These are phyloP conservation scores for Fusarium equiseti DNA, from an alignment of 2,329 filamentous ascomycete genomes.

Conservation along the genomic window DNA sequence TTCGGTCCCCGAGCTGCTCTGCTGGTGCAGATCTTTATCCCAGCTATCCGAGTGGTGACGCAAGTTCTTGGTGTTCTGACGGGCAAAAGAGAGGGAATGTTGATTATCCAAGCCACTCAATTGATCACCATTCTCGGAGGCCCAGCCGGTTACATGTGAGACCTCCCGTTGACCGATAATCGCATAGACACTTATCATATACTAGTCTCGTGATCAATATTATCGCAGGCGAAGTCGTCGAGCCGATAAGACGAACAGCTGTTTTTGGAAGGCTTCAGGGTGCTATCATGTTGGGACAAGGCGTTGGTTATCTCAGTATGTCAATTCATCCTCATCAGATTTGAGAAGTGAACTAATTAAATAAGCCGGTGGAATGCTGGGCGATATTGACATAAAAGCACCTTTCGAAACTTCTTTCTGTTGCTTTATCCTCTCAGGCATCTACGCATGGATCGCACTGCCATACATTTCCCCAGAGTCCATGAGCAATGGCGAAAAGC, in stretches of 20 bases:
- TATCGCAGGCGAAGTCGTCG: slow-evolving; percentile 73
- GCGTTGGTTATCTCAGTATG: slow-evolving; percentile 70
- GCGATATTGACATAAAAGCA: slow-evolving; percentile 72
- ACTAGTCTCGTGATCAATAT: slow-evolving; percentile 72
- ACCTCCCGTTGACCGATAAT: rapidly evolving
- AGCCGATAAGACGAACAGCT: slow-evolving; percentile 69
- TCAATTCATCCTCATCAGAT: background rate
- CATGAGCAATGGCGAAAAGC: slow-evolving; percentile 51
- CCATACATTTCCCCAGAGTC: slow-evolving; percentile 64
- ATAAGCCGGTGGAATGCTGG: slow-evolving; percentile 71
- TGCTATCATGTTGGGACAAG: slow-evolving; percentile 74
- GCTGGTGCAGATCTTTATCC: slow-evolving; percentile 71
- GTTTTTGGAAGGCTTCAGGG: slow-evolving; percentile 76
- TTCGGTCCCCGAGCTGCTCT: slow-evolving; percentile 74
- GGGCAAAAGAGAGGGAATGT: slow-evolving; percentile 72
- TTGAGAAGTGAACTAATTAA: background rate
- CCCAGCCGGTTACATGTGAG: slow-evolving; percentile 73
- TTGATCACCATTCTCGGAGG: slow-evolving; percentile 76
- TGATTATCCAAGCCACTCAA: slow-evolving; percentile 76
- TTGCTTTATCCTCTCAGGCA: slow-evolving; percentile 62
- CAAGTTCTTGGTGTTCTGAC: slow-evolving; percentile 74
- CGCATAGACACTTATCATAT: background rate
- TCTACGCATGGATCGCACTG: slow-evolving; percentile 57
- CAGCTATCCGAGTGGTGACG: slow-evolving; percentile 71
- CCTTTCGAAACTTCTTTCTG: slow-evolving; percentile 74